A percentile compares a stretch with the other conserved stretches of the same genome.
Conservation (phyloP, 2,329 filamentous ascomycete species). For the Fusarium secorum region DNA sequence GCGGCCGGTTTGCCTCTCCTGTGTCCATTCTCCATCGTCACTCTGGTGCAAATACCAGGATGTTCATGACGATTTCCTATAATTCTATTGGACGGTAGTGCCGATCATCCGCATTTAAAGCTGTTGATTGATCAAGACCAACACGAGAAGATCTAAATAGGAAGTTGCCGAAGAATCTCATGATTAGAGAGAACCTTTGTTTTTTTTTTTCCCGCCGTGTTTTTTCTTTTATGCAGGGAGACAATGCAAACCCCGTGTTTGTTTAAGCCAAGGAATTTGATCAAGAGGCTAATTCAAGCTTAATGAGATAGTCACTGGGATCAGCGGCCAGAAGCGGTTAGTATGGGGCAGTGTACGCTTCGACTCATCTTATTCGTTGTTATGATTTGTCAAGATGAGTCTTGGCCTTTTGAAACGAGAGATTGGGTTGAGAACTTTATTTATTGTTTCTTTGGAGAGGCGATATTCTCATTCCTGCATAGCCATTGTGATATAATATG, state of each 20-base stretch:
- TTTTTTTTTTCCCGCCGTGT: neutral
- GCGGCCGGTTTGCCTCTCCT: no score
- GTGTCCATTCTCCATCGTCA: neutral
- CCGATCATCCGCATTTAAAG: neutral
- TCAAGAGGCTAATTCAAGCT: neutral
- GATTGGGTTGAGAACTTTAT: neutral
- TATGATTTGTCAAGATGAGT: neutral
- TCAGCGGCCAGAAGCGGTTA: neutral
- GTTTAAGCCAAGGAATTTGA: neutral
- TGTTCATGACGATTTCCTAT: fast-evolving
- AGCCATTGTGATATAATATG: no score
- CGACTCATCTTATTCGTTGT: neutral
- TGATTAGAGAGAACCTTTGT: neutral
- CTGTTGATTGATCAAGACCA: neutral
- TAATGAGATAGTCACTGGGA: neutral
- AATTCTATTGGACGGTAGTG: neutral
- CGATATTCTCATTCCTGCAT: no score
- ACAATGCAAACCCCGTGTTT: neutral
- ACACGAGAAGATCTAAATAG: neutral
- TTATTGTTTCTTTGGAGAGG: neutral
- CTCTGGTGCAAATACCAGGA: neutral
- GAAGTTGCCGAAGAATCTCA: neutral
- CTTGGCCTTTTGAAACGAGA: neutral
- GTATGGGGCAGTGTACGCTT: neutral
- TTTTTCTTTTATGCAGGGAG: neutral